Evolutionary conservation across 106 monocot genomes (phyloP).

Genomic region (Iris macrosiphon): DNA sequence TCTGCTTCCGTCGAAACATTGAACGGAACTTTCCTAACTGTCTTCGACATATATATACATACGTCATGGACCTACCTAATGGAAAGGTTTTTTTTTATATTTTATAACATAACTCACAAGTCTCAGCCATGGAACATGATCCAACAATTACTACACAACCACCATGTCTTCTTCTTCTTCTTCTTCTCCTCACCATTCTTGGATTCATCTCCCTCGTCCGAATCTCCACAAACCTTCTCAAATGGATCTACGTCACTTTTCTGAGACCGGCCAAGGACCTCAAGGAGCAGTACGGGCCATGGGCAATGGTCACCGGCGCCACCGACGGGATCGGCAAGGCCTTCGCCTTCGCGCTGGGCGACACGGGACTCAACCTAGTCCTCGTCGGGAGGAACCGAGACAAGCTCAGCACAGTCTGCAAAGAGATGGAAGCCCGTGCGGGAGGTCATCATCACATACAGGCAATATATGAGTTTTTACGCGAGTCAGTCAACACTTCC

Average conservation of each 20-base stretch:
- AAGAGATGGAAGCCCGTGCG: too few species aligned
- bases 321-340: slow-evolving; percentile 75
- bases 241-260: slow-evolving; percentile 46
- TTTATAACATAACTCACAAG: too few species aligned
- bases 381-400: slow-evolving; percentile 57
- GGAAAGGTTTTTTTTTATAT: too few species aligned
- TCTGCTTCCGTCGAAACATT: too few species aligned
- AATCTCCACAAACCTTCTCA: slow-evolving; percentile 15
- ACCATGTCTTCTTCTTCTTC: background rate
- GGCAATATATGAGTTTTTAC: too few species aligned
- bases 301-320: slow-evolving; percentile 72
- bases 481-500: slow-evolving; percentile 5
- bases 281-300: slow-evolving; percentile 40
- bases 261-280: slow-evolving; percentile 40
- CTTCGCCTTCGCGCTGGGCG: slow-evolving; percentile 52
- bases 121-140: too few species aligned
- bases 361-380: slow-evolving; percentile 38
- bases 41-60: too few species aligned
- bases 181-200: slow-evolving; percentile 25
- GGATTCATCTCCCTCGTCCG: slow-evolving; percentile 30
- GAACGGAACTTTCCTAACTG: too few species aligned
- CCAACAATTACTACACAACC: too few species aligned
- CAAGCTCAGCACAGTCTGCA: slow-evolving; percentile 35
- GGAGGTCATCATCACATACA: too few species aligned
- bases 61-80: too few species aligned